phyloP scores from a whole-genome alignment of 371 early-diverging fungal species.

The Lichtheimia ramosa region DNA sequence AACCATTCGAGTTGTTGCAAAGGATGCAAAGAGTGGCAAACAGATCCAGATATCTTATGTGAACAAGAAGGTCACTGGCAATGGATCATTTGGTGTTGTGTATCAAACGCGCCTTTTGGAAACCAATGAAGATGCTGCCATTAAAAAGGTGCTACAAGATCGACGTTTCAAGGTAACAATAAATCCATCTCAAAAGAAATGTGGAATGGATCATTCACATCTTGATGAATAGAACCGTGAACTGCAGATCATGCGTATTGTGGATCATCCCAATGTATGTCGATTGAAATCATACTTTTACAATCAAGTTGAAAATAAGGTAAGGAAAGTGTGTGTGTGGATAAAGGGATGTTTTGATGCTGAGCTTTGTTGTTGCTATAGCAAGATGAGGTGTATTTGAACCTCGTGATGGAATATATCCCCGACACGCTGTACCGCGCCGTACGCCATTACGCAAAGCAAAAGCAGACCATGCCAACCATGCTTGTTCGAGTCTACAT shows the following conservation, averaged over 20 bases:
- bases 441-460: slow-evolving; percentile 80
- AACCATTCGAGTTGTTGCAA: slow-evolving; percentile 58
- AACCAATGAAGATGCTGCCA: slow-evolving; percentile 79
- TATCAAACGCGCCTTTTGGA: slow-evolving; percentile 87
- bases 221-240: slow-evolving; percentile 86
- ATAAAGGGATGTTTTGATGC: neutral
- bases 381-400: slow-evolving; percentile 94
- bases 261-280: slow-evolving; percentile 89
- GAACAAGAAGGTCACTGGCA: slow-evolving; percentile 88
- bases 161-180: slow-evolving; percentile 95
- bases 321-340: slow-evolving; percentile 12
- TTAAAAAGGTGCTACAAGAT: slow-evolving; percentile 96
- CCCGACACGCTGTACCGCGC: slow-evolving; percentile 94
- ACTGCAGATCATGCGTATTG: slow-evolving; percentile 91
- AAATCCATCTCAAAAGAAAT: neutral
- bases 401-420: slow-evolving; percentile 90
- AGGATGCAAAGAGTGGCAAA: slow-evolving; percentile 83
- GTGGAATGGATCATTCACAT: no score
- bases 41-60: slow-evolving; percentile 85
- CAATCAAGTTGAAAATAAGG: slow-evolving; percentile 76
- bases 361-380: slow-evolving; percentile 16
- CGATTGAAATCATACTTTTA: slow-evolving; percentile 88
- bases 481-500: slow-evolving; percentile 91
- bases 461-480: slow-evolving; percentile 88
- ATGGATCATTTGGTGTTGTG: slow-evolving; percentile 96